Conservation (phyloP, 1,284 basidiomycete species). For the Ustilago xerochloae region DNA sequence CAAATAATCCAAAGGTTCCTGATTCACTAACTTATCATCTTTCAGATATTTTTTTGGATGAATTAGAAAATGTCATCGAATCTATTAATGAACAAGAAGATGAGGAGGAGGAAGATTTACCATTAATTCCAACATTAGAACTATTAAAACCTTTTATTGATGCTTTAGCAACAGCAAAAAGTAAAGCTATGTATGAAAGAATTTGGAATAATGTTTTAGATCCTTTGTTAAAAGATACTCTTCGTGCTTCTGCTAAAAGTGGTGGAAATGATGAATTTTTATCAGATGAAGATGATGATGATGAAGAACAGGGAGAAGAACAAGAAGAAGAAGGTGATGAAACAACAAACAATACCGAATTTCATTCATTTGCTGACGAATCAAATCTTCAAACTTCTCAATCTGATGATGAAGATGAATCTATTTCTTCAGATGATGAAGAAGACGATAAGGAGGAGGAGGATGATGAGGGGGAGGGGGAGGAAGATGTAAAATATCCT, state of each 20-base stretch:
- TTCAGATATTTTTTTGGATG: slow-evolving; percentile 88
- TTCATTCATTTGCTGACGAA: slow-evolving; percentile 44
- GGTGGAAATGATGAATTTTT: slow-evolving; percentile 3
- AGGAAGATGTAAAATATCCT: slow-evolving; percentile 30
- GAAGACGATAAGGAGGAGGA: slow-evolving; percentile 3
- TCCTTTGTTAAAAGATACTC: slow-evolving; percentile 71
- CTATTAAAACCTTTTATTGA: slow-evolving; percentile 78
- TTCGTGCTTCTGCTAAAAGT: slow-evolving; percentile 26
- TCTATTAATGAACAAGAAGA: not conserved
- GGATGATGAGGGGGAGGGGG: slow-evolving; percentile 11
- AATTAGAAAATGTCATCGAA: slow-evolving; percentile 80
- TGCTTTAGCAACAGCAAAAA: slow-evolving; percentile 76
- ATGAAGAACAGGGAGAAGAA: slow-evolving; percentile 20
- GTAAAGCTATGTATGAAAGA: slow-evolving; percentile 76
- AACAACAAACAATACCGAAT: slow-evolving; percentile 21
- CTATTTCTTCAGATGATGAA: not conserved
- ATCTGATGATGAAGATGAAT: slow-evolving; percentile 26
- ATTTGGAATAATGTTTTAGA: slow-evolving; percentile 76
- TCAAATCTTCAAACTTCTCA: slow-evolving; percentile 10
- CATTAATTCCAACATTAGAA: slow-evolving; percentile 72
- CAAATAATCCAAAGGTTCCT: slow-evolving; percentile 78
- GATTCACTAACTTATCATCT: slow-evolving; percentile 78
- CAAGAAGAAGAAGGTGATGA: slow-evolving; percentile 39
- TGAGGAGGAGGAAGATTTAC: slow-evolving; percentile 25
- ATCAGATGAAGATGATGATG: slow-evolving; percentile 10